These are phyloP conservation scores for Colletotrichum australisinense DNA, from an alignment of 2,329 filamentous ascomycete species.

Conservation along the genomic window DNA sequence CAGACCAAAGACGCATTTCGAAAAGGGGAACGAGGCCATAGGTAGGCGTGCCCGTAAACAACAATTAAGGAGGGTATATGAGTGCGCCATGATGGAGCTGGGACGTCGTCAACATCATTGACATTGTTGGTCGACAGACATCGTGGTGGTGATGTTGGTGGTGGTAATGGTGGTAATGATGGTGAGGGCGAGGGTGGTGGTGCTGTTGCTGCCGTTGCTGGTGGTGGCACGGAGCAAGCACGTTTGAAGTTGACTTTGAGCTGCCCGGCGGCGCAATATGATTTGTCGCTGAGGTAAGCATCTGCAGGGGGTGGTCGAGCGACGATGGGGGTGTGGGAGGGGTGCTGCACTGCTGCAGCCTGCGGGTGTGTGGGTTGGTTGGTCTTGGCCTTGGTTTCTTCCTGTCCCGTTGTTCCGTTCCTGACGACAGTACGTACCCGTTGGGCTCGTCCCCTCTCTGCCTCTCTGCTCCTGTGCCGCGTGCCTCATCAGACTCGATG, in stretches of 20 bases:
- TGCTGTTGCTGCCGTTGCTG: constrained; percentile 1
- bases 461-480: not conserved
- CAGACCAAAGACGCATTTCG: not conserved
- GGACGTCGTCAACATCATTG: constrained; percentile 7
- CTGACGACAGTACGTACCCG: not conserved
- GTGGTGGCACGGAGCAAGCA: constrained; percentile 43
- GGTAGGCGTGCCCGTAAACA: constrained; percentile 15
- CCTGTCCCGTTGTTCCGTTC: not conserved
- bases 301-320: constrained; percentile 35
- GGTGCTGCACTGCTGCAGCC: not conserved
- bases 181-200: constrained; percentile 1
- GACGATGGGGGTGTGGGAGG: not conserved
- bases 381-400: constrained; percentile 5
- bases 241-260: constrained; percentile 57
- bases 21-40: not conserved
- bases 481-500: not conserved
- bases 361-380: constrained; percentile 36
- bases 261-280: constrained; percentile 40
- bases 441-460: not conserved
- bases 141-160: constrained; percentile 8
- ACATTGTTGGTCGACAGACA: constrained; percentile 28
- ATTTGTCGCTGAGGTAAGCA: constrained; percentile 44
- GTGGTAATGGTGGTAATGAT: not conserved
- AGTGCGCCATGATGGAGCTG: constrained; percentile 17
- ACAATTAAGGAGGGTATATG: constrained; percentile 35